Conservation (phyloP, 139 green algal genomes). For the Astrephomene gubernaculifera region DNA sequence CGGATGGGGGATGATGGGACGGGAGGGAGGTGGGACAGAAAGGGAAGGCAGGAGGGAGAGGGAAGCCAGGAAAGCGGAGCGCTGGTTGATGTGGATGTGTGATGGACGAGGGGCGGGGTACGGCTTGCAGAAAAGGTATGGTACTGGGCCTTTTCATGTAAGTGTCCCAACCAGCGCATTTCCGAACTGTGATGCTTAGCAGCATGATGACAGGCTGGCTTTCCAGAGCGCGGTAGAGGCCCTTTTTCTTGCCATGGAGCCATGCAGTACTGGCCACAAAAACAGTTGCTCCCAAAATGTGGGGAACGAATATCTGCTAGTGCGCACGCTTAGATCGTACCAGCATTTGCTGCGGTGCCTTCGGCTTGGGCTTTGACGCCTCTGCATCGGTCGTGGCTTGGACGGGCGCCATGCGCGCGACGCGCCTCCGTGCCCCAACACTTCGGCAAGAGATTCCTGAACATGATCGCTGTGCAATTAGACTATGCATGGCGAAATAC, state of each 20-base stretch:
- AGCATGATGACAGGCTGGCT: not conserved
- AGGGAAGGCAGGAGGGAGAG: too few species aligned
- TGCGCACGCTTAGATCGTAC: not conserved
- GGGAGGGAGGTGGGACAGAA: too few species aligned
- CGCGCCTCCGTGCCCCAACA: not conserved
- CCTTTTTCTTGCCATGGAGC: not conserved
- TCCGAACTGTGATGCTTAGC: too few species aligned
- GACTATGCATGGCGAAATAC: not conserved
- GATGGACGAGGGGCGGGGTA: not conserved
- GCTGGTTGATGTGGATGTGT: too few species aligned
- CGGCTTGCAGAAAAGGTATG: too few species aligned
- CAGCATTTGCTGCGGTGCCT: slow-evolving; percentile 43
- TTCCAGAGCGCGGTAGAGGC: not conserved
- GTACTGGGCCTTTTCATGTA: too few species aligned
- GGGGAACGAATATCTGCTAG: not conserved
- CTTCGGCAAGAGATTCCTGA: not conserved
- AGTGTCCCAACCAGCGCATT: too few species aligned
- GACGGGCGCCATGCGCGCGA: not conserved
- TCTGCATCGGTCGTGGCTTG: not conserved
- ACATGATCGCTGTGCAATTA: slow-evolving; percentile 1
- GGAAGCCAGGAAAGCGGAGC: too few species aligned
- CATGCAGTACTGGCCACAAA: not conserved
- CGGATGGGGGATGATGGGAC: not conserved
- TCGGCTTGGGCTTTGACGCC: slow-evolving; percentile 29
- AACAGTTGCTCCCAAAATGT: not conserved